phyloP scores from a whole-genome alignment of 805 yeast genomes.

The Lachancea quebecensis region DNA sequence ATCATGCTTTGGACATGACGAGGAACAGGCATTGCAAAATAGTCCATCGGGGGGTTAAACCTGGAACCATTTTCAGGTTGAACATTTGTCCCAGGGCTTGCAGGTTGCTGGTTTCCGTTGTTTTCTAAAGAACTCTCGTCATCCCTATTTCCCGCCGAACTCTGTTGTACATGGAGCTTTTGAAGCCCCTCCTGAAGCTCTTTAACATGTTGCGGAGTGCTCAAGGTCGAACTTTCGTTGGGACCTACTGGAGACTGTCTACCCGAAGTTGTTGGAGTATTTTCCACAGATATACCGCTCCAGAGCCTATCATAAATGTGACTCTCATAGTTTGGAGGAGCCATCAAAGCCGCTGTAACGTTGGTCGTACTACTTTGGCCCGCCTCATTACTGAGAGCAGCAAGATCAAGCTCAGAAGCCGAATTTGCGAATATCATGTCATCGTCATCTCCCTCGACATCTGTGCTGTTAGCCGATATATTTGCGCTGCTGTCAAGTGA shows the following conservation, averaged over 20 bases:
- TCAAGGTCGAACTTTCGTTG: conserved; percentile 19
- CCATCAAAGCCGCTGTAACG: conserved; percentile 37
- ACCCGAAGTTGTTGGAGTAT: conserved; percentile 29
- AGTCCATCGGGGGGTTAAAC: conserved; percentile 16
- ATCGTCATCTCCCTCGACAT: conserved; percentile 24
- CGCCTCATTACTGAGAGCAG: conserved; percentile 10
- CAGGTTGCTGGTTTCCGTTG: not conserved
- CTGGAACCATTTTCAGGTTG: not conserved
- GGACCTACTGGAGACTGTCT: conserved; percentile 26
- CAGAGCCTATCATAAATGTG: conserved; percentile 78
- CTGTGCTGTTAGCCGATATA: conserved; percentile 13
- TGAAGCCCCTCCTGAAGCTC: conserved; percentile 27
- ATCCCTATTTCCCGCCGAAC: not conserved
- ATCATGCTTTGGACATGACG: conserved; percentile 24
- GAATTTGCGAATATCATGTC: conserved; percentile 36
- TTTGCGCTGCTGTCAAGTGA: conserved; percentile 11
- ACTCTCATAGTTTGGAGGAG: conserved; percentile 80
- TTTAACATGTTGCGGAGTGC: conserved; percentile 24
- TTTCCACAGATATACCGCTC: conserved; percentile 45
- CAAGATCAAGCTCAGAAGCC: conserved; percentile 28
- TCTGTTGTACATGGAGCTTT: conserved; percentile 15
- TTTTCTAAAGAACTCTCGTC: not conserved
- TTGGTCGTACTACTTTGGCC: conserved; percentile 8
- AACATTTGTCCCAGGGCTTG: not conserved
- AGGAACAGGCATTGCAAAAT: conserved; percentile 22